A percentile compares a stretch with the other conserved stretches of the same genome.
Conservation (phyloP, 2,329 filamentous ascomycete genomes). For the Tolypocladium tropicale region DNA sequence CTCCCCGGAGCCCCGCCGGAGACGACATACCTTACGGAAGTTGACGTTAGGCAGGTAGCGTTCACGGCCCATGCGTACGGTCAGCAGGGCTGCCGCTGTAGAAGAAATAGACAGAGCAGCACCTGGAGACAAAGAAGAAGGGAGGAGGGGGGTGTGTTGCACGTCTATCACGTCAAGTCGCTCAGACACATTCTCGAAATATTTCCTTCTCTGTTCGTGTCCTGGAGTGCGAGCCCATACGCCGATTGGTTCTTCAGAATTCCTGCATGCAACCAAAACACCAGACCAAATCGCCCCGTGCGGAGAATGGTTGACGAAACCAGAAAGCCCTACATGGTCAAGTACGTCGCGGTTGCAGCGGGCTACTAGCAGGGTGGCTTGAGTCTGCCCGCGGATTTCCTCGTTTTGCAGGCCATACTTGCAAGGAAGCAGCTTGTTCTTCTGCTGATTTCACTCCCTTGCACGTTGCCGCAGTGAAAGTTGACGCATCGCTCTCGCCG, state of each 20-base stretch:
- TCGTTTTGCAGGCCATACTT: not conserved
- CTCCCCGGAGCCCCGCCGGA: too few species aligned
- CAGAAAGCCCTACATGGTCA: not conserved
- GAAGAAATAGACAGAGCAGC: too few species aligned
- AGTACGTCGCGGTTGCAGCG: not conserved
- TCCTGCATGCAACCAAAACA: conserved; percentile 3
- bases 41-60: too few species aligned
- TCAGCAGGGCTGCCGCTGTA: too few species aligned
- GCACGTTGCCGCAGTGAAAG: not conserved
- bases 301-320: not conserved
- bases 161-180: too few species aligned
- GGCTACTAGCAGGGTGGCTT: not conserved
- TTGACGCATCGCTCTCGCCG: not conserved
- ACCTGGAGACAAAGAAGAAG: too few species aligned
- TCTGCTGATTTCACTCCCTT: not conserved
- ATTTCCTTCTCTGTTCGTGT: not conserved
- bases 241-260: not conserved
- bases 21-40: too few species aligned
- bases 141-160: too few species aligned
- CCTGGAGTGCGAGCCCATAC: not conserved
- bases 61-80: too few species aligned
- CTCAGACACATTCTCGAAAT: too few species aligned
- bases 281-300: not conserved
- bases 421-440: not conserved
- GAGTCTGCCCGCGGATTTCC: not conserved